These are phyloP conservation scores for Phytophthora tentaculata DNA, from an alignment of 352 stramenopile species.

Conservation along the genomic window DNA sequence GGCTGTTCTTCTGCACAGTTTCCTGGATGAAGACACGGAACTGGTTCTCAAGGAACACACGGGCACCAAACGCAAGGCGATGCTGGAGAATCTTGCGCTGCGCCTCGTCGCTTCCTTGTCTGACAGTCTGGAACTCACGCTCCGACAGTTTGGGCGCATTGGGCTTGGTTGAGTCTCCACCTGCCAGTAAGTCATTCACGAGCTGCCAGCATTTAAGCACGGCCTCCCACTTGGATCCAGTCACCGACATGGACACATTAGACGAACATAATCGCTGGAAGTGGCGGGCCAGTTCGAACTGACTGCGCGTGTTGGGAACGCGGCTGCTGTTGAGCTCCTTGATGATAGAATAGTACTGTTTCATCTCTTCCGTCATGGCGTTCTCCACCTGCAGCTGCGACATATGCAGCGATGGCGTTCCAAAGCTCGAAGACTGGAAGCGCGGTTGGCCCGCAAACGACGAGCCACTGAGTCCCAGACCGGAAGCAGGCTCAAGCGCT, in stretches of 20 bases:
- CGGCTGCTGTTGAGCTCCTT: slow-evolving; percentile 75
- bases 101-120: slow-evolving; percentile 39
- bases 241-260: slow-evolving; percentile 64
- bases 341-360: slow-evolving; percentile 75
- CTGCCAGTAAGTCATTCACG: slow-evolving; percentile 65
- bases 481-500: slow-evolving; percentile 31
- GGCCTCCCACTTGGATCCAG: slow-evolving; percentile 75
- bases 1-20: slow-evolving; percentile 75
- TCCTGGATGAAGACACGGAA: slow-evolving; percentile 83
- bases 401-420: slow-evolving; percentile 52
- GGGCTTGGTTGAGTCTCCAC: slow-evolving; percentile 51
- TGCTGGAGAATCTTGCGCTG: slow-evolving; percentile 54
- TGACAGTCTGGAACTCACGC: slow-evolving; percentile 55
- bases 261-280: slow-evolving; percentile 62
- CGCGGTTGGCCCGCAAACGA: slow-evolving; percentile 58
- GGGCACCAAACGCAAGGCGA: slow-evolving; percentile 70
- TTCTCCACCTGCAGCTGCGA: slow-evolving; percentile 71
- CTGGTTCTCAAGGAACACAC: slow-evolving; percentile 80
- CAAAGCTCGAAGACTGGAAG: slow-evolving; percentile 52
- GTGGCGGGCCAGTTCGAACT: slow-evolving; percentile 67
- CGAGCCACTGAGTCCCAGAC: slow-evolving; percentile 55
- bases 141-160: slow-evolving; percentile 55
- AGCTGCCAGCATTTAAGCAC: slow-evolving; percentile 87
- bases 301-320: slow-evolving; percentile 70
- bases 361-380: slow-evolving; percentile 86